phyloP scores from a whole-genome alignment of 768 basidiomycete genomes.

The Boletus barrowsii region DNA sequence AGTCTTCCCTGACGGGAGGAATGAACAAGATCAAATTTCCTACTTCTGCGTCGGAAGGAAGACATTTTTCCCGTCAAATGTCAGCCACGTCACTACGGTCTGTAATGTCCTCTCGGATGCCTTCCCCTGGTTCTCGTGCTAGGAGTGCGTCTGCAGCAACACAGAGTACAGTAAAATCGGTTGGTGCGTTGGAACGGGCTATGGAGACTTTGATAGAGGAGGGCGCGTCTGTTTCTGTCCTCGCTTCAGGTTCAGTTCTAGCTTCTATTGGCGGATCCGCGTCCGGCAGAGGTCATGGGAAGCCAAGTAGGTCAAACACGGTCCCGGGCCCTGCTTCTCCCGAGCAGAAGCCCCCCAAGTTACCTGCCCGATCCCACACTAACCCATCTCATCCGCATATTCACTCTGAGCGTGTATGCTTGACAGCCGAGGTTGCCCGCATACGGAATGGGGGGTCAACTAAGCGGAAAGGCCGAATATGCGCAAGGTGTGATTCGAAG shows the following conservation, averaged over 20 bases:
- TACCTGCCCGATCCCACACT: slow-evolving; percentile 56
- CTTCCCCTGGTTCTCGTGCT: slow-evolving; percentile 12
- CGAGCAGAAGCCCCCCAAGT: slow-evolving; percentile 47
- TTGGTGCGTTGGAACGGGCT: slow-evolving; percentile 44
- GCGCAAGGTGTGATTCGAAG: slow-evolving; percentile 62
- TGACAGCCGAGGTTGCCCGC: slow-evolving; percentile 27
- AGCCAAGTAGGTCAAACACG: slow-evolving; percentile 48
- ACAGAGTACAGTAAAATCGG: slow-evolving; percentile 28
- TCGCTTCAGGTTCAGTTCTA: slow-evolving; percentile 33
- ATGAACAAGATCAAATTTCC: slow-evolving; percentile 36
- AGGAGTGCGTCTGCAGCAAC: slow-evolving; percentile 30
- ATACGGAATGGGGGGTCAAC: slow-evolving; percentile 32
- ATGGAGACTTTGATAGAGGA: slow-evolving; percentile 54
- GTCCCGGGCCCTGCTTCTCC: slow-evolving; percentile 45
- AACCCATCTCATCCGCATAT: slow-evolving; percentile 39
- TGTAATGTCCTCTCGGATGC: slow-evolving; percentile 10
- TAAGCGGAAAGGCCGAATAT: slow-evolving; percentile 42
- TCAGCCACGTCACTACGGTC: slow-evolving; percentile 27
- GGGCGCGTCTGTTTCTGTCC: slow-evolving; percentile 33
- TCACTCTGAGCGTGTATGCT: slow-evolving; percentile 27
- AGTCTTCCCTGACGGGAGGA: slow-evolving; percentile 8
- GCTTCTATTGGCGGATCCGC: slow-evolving; percentile 26
- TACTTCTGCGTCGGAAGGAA: slow-evolving; percentile 20
- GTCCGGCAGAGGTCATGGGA: slow-evolving; percentile 21
- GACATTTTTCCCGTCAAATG: slow-evolving; percentile 24